phyloP scores from a whole-genome alignment of 768 basidiomycete genomes.

The Gloeopeniophorella convolvens region DNA sequence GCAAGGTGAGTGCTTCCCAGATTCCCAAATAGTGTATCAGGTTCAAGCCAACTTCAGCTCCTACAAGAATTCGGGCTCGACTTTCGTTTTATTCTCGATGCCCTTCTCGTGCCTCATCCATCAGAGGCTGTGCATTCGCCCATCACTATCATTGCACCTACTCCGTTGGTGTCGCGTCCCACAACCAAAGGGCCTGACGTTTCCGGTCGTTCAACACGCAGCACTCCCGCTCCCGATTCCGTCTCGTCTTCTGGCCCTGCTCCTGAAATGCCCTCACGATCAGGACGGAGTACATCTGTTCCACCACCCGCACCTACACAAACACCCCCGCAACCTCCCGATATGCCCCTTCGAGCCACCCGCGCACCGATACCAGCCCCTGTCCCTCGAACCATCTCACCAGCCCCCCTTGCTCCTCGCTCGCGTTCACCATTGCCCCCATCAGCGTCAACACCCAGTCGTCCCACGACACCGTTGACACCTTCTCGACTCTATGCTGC shows the following conservation, averaged over 20 bases:
- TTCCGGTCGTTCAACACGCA: conserved; percentile 27
- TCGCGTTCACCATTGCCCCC: conserved; percentile 11
- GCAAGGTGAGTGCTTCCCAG: conserved; percentile 51
- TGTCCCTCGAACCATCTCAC: background rate
- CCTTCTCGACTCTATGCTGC: background rate
- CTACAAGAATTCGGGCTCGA: conserved; percentile 92
- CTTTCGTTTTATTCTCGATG: conserved; percentile 86
- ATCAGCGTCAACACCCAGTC: conserved; percentile 5
- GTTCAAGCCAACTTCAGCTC: conserved; percentile 39
- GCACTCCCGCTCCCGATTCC: conserved; percentile 11
- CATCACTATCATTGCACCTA: conserved; percentile 22
- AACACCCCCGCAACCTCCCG: background rate
- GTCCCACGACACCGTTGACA: background rate
- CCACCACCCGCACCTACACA: background rate
- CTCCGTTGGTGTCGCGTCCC: conserved; percentile 27
- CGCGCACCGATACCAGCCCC: background rate
- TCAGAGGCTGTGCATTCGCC: conserved; percentile 23
- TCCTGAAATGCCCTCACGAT: background rate
- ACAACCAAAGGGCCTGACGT: conserved; percentile 19
- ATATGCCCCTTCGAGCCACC: no score
- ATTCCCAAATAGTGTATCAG: background rate
- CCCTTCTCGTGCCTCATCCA: conserved; percentile 49
- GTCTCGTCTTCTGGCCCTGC: conserved; percentile 8
- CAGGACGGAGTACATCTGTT: background rate
- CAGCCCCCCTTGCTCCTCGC: background rate